These are phyloP conservation scores for Smallanthus sonchifolius DNA, from an alignment of 129 eudicot species.

Conservation along the genomic window DNA sequence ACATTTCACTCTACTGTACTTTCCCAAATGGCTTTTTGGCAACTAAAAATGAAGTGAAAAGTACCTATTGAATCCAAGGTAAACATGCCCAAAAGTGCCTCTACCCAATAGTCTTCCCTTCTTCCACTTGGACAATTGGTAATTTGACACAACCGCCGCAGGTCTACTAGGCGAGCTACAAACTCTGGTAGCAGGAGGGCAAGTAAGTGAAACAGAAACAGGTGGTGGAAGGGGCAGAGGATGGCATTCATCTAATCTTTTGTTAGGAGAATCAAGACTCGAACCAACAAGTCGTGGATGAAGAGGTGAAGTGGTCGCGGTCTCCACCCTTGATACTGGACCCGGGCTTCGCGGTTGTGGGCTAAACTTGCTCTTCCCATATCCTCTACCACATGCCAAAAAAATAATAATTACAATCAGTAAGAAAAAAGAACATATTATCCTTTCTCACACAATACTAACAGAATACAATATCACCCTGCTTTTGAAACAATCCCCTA, in stretches of 20 bases:
- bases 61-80: too few species aligned
- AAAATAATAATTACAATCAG: too few species aligned
- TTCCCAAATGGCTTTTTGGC: too few species aligned
- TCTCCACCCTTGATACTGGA: slow-evolving; percentile 20
- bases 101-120: slow-evolving; percentile 87
- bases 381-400: slow-evolving; percentile 32
- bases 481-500: background rate
- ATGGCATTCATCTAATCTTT: slow-evolving; percentile 56
- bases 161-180: slow-evolving; percentile 49
- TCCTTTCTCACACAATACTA: too few species aligned
- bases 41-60: too few species aligned
- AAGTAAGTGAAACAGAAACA: background rate
- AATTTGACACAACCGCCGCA: slow-evolving; percentile 45
- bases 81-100: slow-evolving; percentile 68
- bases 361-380: slow-evolving; percentile 37
- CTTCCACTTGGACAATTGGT: slow-evolving; percentile 68
- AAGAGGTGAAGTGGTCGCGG: slow-evolving; percentile 59
- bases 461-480: too few species aligned
- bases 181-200: slow-evolving; percentile 11
- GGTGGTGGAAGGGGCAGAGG: slow-evolving; percentile 69
- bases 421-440: too few species aligned
- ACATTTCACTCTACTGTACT: too few species aligned
- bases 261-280: slow-evolving; percentile 57
- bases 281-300: slow-evolving; percentile 49
- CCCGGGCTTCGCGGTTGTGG: slow-evolving; percentile 67